Conservation (phyloP, 1,284 basidiomycete genomes). For the Microbotryomycetes sp. region DNA sequence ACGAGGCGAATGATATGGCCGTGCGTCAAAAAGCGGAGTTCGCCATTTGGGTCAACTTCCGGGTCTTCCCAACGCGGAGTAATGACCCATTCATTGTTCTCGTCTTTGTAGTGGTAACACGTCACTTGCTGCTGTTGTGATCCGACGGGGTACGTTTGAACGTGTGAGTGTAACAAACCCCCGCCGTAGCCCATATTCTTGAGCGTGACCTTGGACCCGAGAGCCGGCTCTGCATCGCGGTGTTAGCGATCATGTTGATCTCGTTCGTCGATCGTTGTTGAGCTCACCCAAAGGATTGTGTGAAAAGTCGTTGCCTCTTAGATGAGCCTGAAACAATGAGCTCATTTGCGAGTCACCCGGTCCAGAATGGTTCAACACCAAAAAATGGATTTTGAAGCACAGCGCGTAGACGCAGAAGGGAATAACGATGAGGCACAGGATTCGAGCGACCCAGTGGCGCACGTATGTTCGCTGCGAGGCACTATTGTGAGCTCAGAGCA, state of each 20-base stretch:
- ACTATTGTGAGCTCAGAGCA: neutral
- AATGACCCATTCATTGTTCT: conserved; percentile 88
- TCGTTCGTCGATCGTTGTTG: neutral
- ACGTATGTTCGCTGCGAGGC: conserved; percentile 59
- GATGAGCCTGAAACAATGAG: conserved; percentile 95
- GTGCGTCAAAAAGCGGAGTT: conserved; percentile 64
- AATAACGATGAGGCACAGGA: conserved; percentile 76
- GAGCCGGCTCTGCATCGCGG: conserved; percentile 63
- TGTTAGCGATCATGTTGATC: conserved; percentile 7
- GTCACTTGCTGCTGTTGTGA: conserved; percentile 94
- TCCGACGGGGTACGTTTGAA: conserved; percentile 89
- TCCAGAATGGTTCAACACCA: conserved; percentile 86
- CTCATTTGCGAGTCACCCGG: conserved; percentile 98
- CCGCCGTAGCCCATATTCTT: conserved; percentile 99
- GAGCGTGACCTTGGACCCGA: conserved; percentile 82
- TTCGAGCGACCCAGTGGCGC: conserved; percentile 83
- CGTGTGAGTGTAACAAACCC: conserved; percentile 90
- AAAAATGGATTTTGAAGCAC: conserved; percentile 92
- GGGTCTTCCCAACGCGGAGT: conserved; percentile 73
- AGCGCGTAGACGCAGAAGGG: conserved; percentile 87
- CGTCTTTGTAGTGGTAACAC: conserved; percentile 98
- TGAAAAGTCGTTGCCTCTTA: conserved; percentile 86
- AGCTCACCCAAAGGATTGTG: conserved; percentile 70
- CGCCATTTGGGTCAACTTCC: conserved; percentile 55
- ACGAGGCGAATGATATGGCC: conserved; percentile 73